Base-by-base conservation (phyloP, 257 asterid genomes). In the Nicotiana tabacum region DNA sequence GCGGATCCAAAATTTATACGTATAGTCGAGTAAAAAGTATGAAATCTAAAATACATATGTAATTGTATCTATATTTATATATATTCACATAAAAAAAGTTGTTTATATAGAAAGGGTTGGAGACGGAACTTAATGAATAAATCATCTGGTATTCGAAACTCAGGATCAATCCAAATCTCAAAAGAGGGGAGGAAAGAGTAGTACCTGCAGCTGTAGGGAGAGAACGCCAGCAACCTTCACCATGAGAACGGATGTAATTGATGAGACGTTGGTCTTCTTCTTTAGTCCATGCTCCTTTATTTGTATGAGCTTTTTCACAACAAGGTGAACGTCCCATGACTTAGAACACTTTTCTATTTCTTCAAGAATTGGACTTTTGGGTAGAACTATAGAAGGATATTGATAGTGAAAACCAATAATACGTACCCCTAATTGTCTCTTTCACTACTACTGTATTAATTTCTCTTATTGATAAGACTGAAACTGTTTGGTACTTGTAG, bases 151-250 rank as follows among this genome's bases (percentile, higher is more conserved):
- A 39, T 39, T 39, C 0, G 48, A 7, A 39, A 39, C 10, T 39
- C 48, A 6, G 0, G 2, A 39, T 39, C 0, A 39, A 39, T 39
- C 48, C 48, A 6, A 39, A 39, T 35, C 10, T 39, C 10, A 1
- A 37, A 37, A 37, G 4, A 32, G 61, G 21, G 64, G 46, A 24
- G 5, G 48, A 5, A 24, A 13, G 9, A 76, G 10, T 32, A 77
- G 89, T 88, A 95, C 98, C 99, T 46, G 99, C 99, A 30, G 98
- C 91, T 92, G 90, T 92, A 27, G 99, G 99, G 86, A 95, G 98
- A 72, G 98, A 92, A 83, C 98, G 97, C 99, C 99, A 95, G 90
- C 97, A 91, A 56, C 99, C 99, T 86, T 94, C 99, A 17, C 99
- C 99, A 69, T 95, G 97, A 76, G 87, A 80, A 9, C 96, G 93